These are phyloP conservation scores for Aspergillus pseudonomiae DNA, from an alignment of 2,329 filamentous ascomycete species.

Conservation along the genomic window DNA sequence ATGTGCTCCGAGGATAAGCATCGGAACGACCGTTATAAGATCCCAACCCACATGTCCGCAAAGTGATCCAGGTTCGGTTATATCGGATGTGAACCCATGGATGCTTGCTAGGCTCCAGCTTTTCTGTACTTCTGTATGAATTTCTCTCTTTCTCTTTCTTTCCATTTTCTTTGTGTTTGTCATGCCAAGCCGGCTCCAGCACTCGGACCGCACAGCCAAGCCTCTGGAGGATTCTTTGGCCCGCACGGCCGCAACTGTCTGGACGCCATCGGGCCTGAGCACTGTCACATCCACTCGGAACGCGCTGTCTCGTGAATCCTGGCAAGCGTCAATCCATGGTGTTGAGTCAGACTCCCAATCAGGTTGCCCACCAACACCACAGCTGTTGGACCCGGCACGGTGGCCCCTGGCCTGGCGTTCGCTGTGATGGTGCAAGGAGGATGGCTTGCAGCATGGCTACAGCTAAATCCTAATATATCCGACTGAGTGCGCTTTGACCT, in stretches of 20 bases:
- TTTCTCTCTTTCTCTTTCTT: too few relatives aligned
- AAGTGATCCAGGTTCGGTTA: not conserved
- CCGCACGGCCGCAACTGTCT: not conserved
- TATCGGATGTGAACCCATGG: not conserved
- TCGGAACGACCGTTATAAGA: not conserved
- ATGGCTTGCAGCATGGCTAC: not conserved
- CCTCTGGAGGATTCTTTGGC: not conserved
- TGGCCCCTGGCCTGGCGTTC: too few relatives aligned
- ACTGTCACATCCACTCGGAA: not conserved
- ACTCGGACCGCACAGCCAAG: not conserved
- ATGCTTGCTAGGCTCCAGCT: not conserved
- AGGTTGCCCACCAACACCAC: not conserved
- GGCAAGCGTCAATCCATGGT: not conserved
- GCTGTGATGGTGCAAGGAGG: not conserved
- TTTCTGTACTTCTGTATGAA: not conserved
- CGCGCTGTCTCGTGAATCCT: not conserved
- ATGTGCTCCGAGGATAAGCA: too few relatives aligned
- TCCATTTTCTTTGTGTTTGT: not conserved
- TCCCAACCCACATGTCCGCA: not conserved
- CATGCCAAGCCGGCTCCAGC: not conserved
- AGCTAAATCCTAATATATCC: not conserved
- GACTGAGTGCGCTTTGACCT: not conserved
- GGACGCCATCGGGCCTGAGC: not conserved
- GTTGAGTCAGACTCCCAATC: not conserved
- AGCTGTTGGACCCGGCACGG: too few relatives aligned